phyloP scores from a whole-genome alignment of 2,329 filamentous ascomycete genomes.

The Penicillium crustosum region DNA sequence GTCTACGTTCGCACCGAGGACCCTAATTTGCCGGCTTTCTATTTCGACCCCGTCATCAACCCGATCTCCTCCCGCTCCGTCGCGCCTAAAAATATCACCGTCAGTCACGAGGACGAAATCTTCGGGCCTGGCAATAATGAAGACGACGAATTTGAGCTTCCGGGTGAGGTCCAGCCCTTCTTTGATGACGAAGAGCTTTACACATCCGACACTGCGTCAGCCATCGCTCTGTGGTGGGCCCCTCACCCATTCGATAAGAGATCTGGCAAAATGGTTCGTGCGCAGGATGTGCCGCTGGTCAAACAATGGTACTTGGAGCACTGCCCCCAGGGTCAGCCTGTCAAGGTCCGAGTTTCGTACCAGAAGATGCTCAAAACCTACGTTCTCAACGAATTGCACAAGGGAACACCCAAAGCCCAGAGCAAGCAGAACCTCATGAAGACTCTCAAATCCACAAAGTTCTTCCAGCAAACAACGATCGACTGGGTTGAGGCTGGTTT shows the following conservation, averaged over 20 bases:
- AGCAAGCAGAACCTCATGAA: slow-evolving; percentile 90
- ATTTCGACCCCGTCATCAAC: slow-evolving; percentile 97
- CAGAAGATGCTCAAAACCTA: slow-evolving; percentile 96
- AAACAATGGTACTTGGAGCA: slow-evolving; percentile 99
- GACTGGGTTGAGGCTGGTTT: slow-evolving; percentile 99
- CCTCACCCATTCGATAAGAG: slow-evolving; percentile 93
- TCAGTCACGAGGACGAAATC: slow-evolving; percentile 90
- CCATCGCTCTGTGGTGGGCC: slow-evolving; percentile 96
- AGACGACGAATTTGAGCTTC: slow-evolving; percentile 82
- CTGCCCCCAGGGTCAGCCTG: slow-evolving; percentile 82
- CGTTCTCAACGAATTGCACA: slow-evolving; percentile 94
- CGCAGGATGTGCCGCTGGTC: slow-evolving; percentile 92
- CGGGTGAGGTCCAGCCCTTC: slow-evolving; percentile 79
- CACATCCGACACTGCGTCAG: slow-evolving; percentile 83
- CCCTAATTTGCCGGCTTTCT: slow-evolving; percentile 87
- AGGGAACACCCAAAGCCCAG: slow-evolving; percentile 90
- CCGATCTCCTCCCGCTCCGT: slow-evolving; percentile 95
- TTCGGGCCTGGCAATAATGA: slow-evolving; percentile 81
- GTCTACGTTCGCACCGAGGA: slow-evolving; percentile 89
- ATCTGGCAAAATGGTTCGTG: slow-evolving; percentile 92
- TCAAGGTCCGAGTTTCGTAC: slow-evolving; percentile 97
- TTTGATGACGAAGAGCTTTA: slow-evolving; percentile 85
- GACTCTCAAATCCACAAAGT: slow-evolving; percentile 93
- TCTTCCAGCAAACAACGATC: slow-evolving; percentile 98
- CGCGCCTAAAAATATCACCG: slow-evolving; percentile 86